Base-by-base conservation (phyloP, 495 filamentous ascomycete genomes). In the Aspergillus incahuasiensis region DNA sequence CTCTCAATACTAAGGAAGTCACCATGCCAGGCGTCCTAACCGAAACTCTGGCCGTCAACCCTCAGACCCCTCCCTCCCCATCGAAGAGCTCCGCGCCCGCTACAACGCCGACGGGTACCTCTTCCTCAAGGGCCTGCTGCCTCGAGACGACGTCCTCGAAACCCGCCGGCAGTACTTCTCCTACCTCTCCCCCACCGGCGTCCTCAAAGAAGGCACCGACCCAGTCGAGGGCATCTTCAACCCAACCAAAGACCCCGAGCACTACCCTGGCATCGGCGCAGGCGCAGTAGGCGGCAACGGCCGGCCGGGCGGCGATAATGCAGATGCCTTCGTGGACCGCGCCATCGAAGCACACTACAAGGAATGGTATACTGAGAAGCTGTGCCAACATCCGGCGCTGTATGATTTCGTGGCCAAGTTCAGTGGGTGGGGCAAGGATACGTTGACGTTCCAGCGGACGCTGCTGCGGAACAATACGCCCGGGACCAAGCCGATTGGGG, bases 391-490 rank as follows among this genome's bases (percentile, higher is more conserved):
- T 56, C 78, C 79, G 3, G 67, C 58, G 1, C 62, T 86, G 21
- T 68, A 70, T 16, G 71, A 72, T 2, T 85, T 84, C 41, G 67
- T 86, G 11, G 70, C 78, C 0, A 66, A 64, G 53, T 75, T 85
- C 41, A 79, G 74, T 0, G 74, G 78, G 22, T 86, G 83, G 83
- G 76, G 71, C 0, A 59, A 77, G 1, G 65, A 79, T 55, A 81
- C 79, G 2, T 64, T 84, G 9, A 69, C 63, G 15, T 58, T 79
- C 28, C 68, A 71, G 41, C 68, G 79, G 15, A 78, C 78, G 0
- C 59, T 85, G 20, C 59, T 86, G 54, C 66, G 84, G 24, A 82
- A 85, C 58, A 85, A 84, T 55, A 74, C 81, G 13, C 84, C 84
- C 5, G 73, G 77, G 1, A 77, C 75, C 8, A 75, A 81, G 59